Percentiles rank a stretch among this genome's conserved stretches.
These are phyloP conservation scores for Patellaria atrata DNA, from an alignment of 495 filamentous ascomycete species.

Conservation along the genomic window DNA sequence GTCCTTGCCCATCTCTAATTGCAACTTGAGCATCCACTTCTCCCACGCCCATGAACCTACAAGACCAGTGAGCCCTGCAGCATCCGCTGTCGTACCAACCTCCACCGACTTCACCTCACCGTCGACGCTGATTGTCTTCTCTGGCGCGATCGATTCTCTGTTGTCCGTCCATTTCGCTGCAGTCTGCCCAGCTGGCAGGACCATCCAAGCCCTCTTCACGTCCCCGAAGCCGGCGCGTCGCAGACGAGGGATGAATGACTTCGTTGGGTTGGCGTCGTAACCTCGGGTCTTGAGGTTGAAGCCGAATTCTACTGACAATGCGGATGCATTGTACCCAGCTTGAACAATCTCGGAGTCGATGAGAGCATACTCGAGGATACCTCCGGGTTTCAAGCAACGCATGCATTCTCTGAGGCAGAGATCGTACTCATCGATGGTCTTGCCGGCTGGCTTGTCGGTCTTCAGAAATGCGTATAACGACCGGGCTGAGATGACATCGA, in stretches of 20 bases:
- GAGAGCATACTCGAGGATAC: conserved; percentile 77
- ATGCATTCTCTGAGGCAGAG: conserved; percentile 70
- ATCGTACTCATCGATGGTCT: conserved; percentile 66
- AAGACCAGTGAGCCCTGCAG: conserved; percentile 61
- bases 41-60: conserved; percentile 91
- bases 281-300: conserved; percentile 75
- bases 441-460: conserved; percentile 26
- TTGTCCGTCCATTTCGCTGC: conserved; percentile 37
- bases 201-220: conserved; percentile 78
- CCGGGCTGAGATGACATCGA: conserved; percentile 86
- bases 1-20: conserved; percentile 65
- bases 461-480: conserved; percentile 71
- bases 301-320: conserved; percentile 76
- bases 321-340: conserved; percentile 58
- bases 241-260: conserved; percentile 61
- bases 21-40: conserved; percentile 80
- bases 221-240: conserved; percentile 56
- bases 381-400: conserved; percentile 83
- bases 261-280: conserved; percentile 75
- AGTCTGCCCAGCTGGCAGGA: conserved; percentile 69
- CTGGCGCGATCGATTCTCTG: conserved; percentile 7
- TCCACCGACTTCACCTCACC: conserved; percentile 29
- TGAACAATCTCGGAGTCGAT: conserved; percentile 82
- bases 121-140: conserved; percentile 17
- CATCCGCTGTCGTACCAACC: conserved; percentile 56